phyloP scores from a whole-genome alignment of 2,329 filamentous ascomycete species.

The Diaporthe vexans region DNA sequence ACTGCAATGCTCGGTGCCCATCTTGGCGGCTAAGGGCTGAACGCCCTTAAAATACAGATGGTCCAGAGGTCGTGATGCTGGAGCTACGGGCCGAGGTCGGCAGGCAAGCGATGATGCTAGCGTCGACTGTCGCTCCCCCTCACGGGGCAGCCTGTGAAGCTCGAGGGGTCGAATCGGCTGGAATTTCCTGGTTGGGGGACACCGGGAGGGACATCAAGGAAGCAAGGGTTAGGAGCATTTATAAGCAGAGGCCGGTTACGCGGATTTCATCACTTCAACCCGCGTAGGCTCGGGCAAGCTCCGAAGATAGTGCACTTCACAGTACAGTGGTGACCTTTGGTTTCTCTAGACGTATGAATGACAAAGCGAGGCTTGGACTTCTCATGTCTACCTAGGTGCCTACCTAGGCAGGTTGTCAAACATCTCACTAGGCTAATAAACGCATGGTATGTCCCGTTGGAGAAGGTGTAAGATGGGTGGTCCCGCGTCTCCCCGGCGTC shows the following conservation, averaged over 20 bases:
- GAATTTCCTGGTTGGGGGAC: background rate
- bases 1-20: background rate
- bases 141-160: background rate
- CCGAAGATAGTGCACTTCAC: background rate
- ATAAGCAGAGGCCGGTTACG: background rate
- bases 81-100: slow-evolving; percentile 11
- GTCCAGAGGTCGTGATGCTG: background rate
- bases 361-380: background rate
- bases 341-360: background rate
- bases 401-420: background rate
- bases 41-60: background rate
- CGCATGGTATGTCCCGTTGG: background rate
- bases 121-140: background rate
- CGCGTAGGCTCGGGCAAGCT: background rate
- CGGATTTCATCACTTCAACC: background rate
- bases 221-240: slow-evolving; percentile 11
- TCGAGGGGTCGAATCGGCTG: background rate
- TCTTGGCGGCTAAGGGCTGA: background rate
- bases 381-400: background rate
- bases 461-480: background rate
- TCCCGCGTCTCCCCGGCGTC: slow-evolving; percentile 17
- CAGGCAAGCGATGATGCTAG: background rate
- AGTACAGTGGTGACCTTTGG: background rate
- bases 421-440: background rate
- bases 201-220: background rate